These are phyloP conservation scores for Pharnaceum exiguum DNA, from an alignment of 148 eudicot genomes.

Conservation along the genomic window DNA sequence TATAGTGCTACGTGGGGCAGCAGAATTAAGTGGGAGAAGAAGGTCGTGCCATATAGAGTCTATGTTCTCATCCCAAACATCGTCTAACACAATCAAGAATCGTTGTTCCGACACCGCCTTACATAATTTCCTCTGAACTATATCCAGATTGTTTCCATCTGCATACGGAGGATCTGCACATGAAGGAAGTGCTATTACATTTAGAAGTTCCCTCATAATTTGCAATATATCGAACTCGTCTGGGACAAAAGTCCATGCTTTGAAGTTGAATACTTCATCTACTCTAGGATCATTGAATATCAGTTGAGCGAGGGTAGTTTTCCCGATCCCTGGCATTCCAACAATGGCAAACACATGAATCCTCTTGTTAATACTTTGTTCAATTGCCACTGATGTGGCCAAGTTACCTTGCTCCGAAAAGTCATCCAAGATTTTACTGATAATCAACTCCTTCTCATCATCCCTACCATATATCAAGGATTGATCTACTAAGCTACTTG, in stretches of 20 bases:
- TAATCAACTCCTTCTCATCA: slow-evolving; percentile 8
- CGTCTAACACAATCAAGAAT: slow-evolving; percentile 30
- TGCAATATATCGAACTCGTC: slow-evolving; percentile 13
- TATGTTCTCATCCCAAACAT: slow-evolving; percentile 26
- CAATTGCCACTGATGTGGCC: too few relatives aligned
- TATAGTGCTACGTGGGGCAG: slow-evolving; percentile 23
- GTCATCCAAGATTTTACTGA: slow-evolving; percentile 2
- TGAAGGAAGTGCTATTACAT: neutral
- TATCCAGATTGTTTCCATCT: slow-evolving; percentile 5
- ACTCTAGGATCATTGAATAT: slow-evolving; percentile 9
- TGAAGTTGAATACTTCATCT: neutral
- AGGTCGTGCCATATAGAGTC: slow-evolving; percentile 9
- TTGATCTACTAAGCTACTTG: slow-evolving; percentile 11
- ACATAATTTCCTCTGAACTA: slow-evolving; percentile 8
- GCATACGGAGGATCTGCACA: neutral
- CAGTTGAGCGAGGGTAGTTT: slow-evolving; percentile 22
- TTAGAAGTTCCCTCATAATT: slow-evolving; percentile 10
- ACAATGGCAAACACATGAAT: slow-evolving; percentile 18
- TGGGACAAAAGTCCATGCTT: slow-evolving; percentile 27
- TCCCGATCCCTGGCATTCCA: slow-evolving; percentile 26
- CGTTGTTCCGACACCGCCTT: slow-evolving; percentile 3
- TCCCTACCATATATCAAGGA: slow-evolving; percentile 17
- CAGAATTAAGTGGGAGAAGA: slow-evolving; percentile 11
- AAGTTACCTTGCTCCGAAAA: neutral
- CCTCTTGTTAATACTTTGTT: neutral